phyloP scores from a whole-genome alignment of 805 yeast species.

The Priceomyces melissophilus region DNA sequence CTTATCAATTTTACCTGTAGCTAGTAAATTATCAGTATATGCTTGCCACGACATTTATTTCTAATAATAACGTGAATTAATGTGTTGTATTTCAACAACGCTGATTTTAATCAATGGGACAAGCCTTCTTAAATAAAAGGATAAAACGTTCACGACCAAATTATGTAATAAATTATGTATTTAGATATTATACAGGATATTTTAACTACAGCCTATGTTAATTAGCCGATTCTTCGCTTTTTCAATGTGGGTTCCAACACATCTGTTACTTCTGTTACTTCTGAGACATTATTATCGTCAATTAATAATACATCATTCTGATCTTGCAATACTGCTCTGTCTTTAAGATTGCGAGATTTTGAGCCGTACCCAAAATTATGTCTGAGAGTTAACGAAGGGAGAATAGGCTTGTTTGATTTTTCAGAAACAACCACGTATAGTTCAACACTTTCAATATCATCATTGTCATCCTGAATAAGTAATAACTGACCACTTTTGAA shows the following conservation, averaged over 20 bases:
- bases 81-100: too few relatives aligned
- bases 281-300: constrained; percentile 12
- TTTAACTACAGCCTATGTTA: not conserved
- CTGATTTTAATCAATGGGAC: too few relatives aligned
- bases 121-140: too few relatives aligned
- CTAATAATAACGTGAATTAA: not conserved
- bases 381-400: constrained; percentile 13
- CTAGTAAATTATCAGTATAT: constrained; percentile 88
- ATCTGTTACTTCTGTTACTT: constrained; percentile 6
- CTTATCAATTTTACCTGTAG: constrained; percentile 83
- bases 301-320: constrained; percentile 4
- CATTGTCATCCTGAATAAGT: constrained; percentile 79
- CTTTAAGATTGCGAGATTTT: constrained; percentile 8
- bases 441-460: constrained; percentile 58
- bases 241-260: constrained; percentile 4
- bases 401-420: not conserved
- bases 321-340: constrained; percentile 6
- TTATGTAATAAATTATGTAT: constrained; percentile 2
- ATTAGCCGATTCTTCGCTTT: constrained; percentile 1
- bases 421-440: constrained; percentile 42
- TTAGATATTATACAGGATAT: not conserved
- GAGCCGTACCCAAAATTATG: constrained; percentile 11
- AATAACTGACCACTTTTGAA: constrained; percentile 59
- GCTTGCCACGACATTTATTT: constrained; percentile 54
- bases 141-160: not conserved